Percentiles rank a stretch among this genome's conserved stretches.
These are phyloP conservation scores for Irpex sp. DNA, from an alignment of 1,284 basidiomycete genomes.

Conservation along the genomic window DNA sequence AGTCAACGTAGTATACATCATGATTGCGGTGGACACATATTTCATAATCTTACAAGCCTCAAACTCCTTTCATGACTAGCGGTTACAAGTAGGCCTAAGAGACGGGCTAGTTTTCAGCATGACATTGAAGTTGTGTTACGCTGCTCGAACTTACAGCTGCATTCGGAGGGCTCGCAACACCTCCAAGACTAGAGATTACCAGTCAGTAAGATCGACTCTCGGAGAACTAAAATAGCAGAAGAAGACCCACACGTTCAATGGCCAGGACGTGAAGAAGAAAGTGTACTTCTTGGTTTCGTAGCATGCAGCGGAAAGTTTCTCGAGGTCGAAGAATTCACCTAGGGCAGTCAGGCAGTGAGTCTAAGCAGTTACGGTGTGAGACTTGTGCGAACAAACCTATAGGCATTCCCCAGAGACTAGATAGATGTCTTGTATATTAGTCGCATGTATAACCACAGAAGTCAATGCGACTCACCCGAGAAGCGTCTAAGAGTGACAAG, in stretches of 20 bases:
- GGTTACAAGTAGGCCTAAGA: background rate
- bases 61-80: too few species aligned
- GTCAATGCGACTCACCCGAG: slow-evolving; percentile 43
- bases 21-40: too few species aligned
- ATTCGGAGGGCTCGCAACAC: slow-evolving; percentile 65
- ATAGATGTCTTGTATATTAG: background rate
- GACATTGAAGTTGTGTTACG: background rate
- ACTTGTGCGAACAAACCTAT: slow-evolving; percentile 39
- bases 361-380: background rate
- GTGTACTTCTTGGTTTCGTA: slow-evolving; percentile 57
- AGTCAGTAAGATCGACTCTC: background rate
- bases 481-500: slow-evolving; percentile 42
- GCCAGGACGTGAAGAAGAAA: slow-evolving; percentile 75
- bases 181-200: slow-evolving; percentile 48
- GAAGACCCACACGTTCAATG: slow-evolving; percentile 57
- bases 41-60: too few species aligned
- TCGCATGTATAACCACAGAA: background rate
- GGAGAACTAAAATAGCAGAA: background rate
- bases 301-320: slow-evolving; percentile 54
- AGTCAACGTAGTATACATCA: background rate
- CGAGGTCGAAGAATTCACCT: slow-evolving; percentile 72
- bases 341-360: background rate
- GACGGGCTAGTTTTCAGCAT: background rate
- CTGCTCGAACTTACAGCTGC: slow-evolving; percentile 53
- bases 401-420: slow-evolving; percentile 69